Base-by-base conservation (phyloP, 805 yeast genomes). In the Starmerella tilneyi region DNA sequence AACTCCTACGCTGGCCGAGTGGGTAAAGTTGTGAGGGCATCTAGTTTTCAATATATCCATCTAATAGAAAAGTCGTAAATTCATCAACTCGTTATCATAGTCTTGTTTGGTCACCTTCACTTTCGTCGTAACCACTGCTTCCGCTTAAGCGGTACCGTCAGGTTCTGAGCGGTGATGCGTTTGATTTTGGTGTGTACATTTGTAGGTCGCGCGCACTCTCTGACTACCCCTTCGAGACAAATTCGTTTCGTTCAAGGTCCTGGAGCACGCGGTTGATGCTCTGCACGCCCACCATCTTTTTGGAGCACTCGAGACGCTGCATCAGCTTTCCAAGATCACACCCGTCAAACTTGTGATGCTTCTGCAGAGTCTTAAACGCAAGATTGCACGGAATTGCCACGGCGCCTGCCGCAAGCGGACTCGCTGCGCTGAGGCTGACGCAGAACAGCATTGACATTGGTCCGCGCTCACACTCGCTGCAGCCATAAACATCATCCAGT, bases 361-460 rank as follows among this genome's bases (percentile, higher is more conserved):
- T 69, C 33, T 84, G 75, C 44, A 85, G 71, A 1, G 92, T 81
- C 61, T 76, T 78, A 63, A 81, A 84, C 1, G 94, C 94, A 59
- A 83, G 86, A 5, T 85, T 75, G 62, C 89, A 81, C 2, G 94
- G 92, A 36, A 85, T 81, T 45, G 59, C 50, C 23, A 51, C 60
- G 3, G 66, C 69, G 43, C 64, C 71, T 4, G 49, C 29, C 12
- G 45, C 27, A 22, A 54, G 42, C 36, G 47, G 49, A 41, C 35
- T 42, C 2, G 57, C 41, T 6, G 54, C 42, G 19, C 45, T 33
- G n/a, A 59, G 43, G 24, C 58, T 54, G 2, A 89, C 75, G 64
- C 94, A 84, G 63, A 84, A 84, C 27, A 83, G 68, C 21, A 86
- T 83, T 4, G 86, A 78, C 80, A 82, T 76, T 26, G 94, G 92